phyloP scores from a whole-genome alignment of 208 protist species.

The Trypanosoma melophagium region DNA sequence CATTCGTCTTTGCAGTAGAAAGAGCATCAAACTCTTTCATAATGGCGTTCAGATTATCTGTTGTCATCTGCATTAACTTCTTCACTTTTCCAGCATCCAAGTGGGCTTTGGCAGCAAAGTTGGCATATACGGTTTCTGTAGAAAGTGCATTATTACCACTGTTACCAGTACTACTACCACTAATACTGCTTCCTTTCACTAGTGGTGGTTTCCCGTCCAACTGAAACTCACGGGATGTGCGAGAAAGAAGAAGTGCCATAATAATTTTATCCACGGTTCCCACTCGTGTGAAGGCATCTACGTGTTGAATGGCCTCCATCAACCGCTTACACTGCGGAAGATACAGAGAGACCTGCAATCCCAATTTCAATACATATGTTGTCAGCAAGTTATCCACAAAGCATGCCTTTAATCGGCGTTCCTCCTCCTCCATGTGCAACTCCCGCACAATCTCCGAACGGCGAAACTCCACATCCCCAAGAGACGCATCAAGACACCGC shows the following conservation, averaged over 20 bases:
- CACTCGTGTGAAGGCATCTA: slow-evolving; percentile 33
- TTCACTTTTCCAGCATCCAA: slow-evolving; percentile 52
- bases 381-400: slow-evolving; percentile 47
- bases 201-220: slow-evolving; percentile 47
- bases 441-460: slow-evolving; percentile 54
- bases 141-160: slow-evolving; percentile 22
- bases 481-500: slow-evolving; percentile 51
- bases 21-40: slow-evolving; percentile 31
- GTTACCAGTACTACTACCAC: neutral
- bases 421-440: slow-evolving; percentile 32
- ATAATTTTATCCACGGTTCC: slow-evolving; percentile 53
- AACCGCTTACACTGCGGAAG: slow-evolving; percentile 50
- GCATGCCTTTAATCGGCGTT: slow-evolving; percentile 31
- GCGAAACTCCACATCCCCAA: slow-evolving; percentile 58
- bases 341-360: slow-evolving; percentile 57
- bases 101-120: slow-evolving; percentile 64
- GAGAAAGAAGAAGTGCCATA: slow-evolving; percentile 59
- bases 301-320: slow-evolving; percentile 34
- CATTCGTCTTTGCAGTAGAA: neutral
- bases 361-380: slow-evolving; percentile 66
- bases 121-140: slow-evolving; percentile 42
- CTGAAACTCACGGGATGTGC: slow-evolving; percentile 34
- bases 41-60: slow-evolving; percentile 31
- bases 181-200: slow-evolving; percentile 26
- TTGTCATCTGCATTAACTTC: slow-evolving; percentile 53